Evolutionary conservation across 495 filamentous ascomycete genomes (phyloP).

Genomic region (Chaetomium tenue): DNA sequence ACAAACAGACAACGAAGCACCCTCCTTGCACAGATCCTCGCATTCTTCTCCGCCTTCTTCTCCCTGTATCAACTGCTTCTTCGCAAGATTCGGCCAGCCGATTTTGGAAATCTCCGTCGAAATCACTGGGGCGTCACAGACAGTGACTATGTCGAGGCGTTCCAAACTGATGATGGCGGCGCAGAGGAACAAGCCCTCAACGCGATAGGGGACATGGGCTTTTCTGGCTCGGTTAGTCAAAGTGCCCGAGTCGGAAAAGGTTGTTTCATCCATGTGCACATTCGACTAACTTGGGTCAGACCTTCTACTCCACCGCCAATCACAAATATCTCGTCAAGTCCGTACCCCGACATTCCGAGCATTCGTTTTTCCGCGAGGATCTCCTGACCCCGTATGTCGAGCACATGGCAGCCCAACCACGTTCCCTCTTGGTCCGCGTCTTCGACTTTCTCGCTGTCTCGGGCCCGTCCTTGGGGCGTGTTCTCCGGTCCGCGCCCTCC

Average conservation of each 20-base stretch:
- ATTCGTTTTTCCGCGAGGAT: constrained; percentile 64
- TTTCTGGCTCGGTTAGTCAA: constrained; percentile 36
- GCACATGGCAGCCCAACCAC: constrained; percentile 57
- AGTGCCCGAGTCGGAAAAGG: neutral
- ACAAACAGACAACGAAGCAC: constrained; percentile 17
- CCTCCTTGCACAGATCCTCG: constrained; percentile 28
- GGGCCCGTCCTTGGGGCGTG: constrained; percentile 52
- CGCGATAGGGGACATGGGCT: constrained; percentile 39
- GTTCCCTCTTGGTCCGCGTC: constrained; percentile 63
- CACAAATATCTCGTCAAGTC: constrained; percentile 64
- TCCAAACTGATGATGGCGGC: constrained; percentile 21
- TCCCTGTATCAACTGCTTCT: constrained; percentile 41
- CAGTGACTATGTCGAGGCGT: constrained; percentile 31
- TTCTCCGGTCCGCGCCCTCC: constrained; percentile 55
- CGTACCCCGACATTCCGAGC: constrained; percentile 63
- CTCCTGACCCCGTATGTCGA: constrained; percentile 59
- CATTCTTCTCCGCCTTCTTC: constrained; percentile 39
- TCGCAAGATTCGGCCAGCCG: constrained; percentile 38
- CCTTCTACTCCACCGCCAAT: constrained; percentile 65
- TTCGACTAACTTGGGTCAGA: constrained; percentile 33
- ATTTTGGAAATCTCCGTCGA: constrained; percentile 38
- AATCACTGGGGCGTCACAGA: constrained; percentile 35
- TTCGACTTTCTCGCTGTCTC: constrained; percentile 62
- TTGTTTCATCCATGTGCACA: neutral
- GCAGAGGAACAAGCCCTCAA: constrained; percentile 29